Base-by-base conservation (phyloP, 2,329 filamentous ascomycete genomes). In the Aspergillus ibericus region DNA sequence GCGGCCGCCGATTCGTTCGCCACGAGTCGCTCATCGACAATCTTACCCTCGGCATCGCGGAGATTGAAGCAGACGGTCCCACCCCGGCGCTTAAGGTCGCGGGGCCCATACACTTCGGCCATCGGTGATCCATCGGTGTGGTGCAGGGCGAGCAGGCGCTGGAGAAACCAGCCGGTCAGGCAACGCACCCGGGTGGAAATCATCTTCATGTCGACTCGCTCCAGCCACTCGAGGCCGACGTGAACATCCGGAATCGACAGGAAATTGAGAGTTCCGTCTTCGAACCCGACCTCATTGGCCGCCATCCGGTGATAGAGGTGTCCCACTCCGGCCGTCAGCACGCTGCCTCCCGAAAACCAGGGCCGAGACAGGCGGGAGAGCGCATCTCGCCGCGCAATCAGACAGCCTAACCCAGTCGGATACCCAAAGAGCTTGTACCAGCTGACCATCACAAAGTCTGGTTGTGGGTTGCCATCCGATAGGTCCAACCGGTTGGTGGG, bases 351-450 rank as follows among this genome's bases (percentile, higher is more conserved):
- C 1, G 57, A 55, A 40, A 59, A 59, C 57, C 57, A 59, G 10
- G 57, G 57, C 9, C 57, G 57, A n/a, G 53, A 38, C 22, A 59
- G 53, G 10, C 57, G 46, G 4, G 6, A 27, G 5, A 59, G 47
- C 1, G 57, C 47, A 40, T 59, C 57, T 5, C 53, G 53, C 6
- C 53, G 57, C 3, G 57, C 57, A 18, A 59, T 46, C n/a, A 59
- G 57, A 18, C 57, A 59, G 4, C 57, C 57, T 13, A 59, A 29
- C 3, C 57, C 57, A 1, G 57, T 59, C 18, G 57, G 57, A 36
- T 56, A 59, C 3, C 57, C 57, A 15, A 59, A 59, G 12, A 59
- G 25, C 16, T 59, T 59, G 57, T 59, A 59, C 57, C 57, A 59
- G 53, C 57, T 59, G 8, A 59, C 34, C 12, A 59, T 52, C 2